Conservation (phyloP, 805 yeast species). For the Candida krabiensis region DNA sequence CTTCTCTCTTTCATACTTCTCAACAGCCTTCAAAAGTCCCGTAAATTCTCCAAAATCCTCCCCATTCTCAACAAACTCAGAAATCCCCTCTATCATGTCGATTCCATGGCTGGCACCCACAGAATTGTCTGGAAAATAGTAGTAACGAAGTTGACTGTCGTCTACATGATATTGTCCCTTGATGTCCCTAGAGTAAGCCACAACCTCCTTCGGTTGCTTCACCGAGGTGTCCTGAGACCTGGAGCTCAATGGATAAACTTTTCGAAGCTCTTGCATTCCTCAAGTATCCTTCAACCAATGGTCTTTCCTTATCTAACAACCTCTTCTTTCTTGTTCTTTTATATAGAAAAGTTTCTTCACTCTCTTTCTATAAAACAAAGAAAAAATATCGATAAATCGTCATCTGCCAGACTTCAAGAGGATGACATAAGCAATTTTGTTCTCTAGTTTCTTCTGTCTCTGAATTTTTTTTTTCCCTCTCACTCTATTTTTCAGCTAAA, state of each 20-base stretch:
- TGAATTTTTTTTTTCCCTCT: no score
- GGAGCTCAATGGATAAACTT: slow-evolving; percentile 39
- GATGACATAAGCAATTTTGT: no score
- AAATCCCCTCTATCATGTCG: slow-evolving; percentile 66
- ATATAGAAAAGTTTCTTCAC: no score
- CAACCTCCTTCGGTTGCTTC: slow-evolving; percentile 83
- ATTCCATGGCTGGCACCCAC: slow-evolving; percentile 50
- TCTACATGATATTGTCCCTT: slow-evolving; percentile 49
- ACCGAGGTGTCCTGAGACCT: slow-evolving; percentile 66
- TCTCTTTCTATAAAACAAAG: no score
- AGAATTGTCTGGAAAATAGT: slow-evolving; percentile 74
- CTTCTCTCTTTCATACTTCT: slow-evolving; percentile 50
- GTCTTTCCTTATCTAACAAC: no score
- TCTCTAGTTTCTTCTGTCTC: no score
- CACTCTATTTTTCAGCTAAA: no score
- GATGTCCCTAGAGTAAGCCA: slow-evolving; percentile 61
- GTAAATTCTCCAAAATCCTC: slow-evolving; percentile 55
- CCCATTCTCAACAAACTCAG: slow-evolving; percentile 55
- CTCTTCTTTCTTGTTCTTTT: no score
- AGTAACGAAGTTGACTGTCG: slow-evolving; percentile 62
- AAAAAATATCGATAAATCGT: no score
- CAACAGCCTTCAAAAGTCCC: slow-evolving; percentile 56
- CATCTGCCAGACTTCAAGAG: no score
- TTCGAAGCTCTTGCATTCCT: slow-evolving; percentile 12
- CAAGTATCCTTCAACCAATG: no score